Percentiles rank a stretch among this genome's conserved stretches.
Conservation (phyloP, 805 yeast genomes). For the Candida germanica region DNA sequence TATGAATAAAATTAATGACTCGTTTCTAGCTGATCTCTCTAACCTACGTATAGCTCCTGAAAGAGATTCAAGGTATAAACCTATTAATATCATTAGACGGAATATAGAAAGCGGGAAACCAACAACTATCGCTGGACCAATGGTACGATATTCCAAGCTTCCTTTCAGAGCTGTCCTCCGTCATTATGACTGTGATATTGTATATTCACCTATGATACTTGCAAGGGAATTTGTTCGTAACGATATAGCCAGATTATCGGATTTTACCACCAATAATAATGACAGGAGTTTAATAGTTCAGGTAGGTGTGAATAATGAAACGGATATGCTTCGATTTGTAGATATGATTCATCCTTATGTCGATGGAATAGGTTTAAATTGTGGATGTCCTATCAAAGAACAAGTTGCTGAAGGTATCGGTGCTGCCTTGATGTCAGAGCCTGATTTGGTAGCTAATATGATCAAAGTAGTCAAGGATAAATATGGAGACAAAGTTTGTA, state of each 20-base stretch:
- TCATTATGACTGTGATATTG: constrained; percentile 72
- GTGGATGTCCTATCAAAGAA: constrained; percentile 96
- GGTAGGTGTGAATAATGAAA: constrained; percentile 83
- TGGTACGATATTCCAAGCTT: constrained; percentile 93
- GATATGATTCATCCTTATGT: constrained; percentile 88
- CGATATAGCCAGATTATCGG: constrained; percentile 73
- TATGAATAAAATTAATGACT: too few species aligned
- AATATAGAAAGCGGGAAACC: constrained; percentile 27
- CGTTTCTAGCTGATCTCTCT: too few species aligned
- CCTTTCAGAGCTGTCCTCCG: constrained; percentile 82
- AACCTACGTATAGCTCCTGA: too few species aligned
- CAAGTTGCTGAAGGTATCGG: constrained; percentile 96
- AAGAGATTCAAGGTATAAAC: constrained; percentile 17
- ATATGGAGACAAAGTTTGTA: constrained; percentile 67
- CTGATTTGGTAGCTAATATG: constrained; percentile 78
- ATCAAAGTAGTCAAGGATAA: constrained; percentile 75
- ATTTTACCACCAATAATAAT: constrained; percentile 71
- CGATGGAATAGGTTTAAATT: constrained; percentile 92
- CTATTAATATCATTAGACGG: constrained; percentile 30
- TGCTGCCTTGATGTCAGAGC: constrained; percentile 86
- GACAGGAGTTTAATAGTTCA: constrained; percentile 82
- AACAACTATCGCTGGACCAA: constrained; percentile 68
- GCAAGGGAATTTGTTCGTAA: constrained; percentile 94
- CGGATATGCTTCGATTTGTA: constrained; percentile 77
- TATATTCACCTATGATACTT: constrained; percentile 93